Evolutionary conservation across 352 stramenopile genomes (phyloP), one percentile per base, ranked within the genome.

Genomic region (Phytophthora fragariae): DNA sequence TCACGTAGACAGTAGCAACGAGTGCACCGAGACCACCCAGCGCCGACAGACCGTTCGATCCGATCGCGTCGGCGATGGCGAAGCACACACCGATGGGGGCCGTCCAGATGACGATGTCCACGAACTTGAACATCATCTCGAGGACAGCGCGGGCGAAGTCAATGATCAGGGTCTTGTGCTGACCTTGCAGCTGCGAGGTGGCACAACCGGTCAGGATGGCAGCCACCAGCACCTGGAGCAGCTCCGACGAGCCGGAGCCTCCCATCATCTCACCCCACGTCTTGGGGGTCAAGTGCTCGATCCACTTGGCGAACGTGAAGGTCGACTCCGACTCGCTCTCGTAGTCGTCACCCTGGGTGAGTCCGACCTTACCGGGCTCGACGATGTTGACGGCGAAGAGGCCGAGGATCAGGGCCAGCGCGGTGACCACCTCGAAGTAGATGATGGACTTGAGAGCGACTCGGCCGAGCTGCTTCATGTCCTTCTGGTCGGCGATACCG

Each of bases 221-320:
- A 1, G 83, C 81, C 0, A 90, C 69, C 0, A 90, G 77, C 1
- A 90, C 83, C 57, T 90, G 83, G 8, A 90, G 80, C 29, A 90
- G 72, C 59, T 90, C 83, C 11, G 81, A 89, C 12, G 80, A 84
- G 24, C 81, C 83, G 5, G 64, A 79, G 35, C 83, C 83, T 24
- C 81, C 83, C 83, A 90, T 90, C 83, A 90, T 90, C 61, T 90
- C 79, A 31, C 83, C 79, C 83, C 83, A 91, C 57, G 83, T 91
- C 75, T 91, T 91, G 39, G 83, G 83, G 17, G 83, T 85, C 68
- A 91, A 61, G 57, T 91, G 83, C 56, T 85, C 76, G 56, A 91
- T 89, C 77, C 77, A 91, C 21, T 68, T 82, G 12, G 75, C 79
- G 15, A 89, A 83, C 8, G 79, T 81, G 31, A 91, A 84, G 0